These are phyloP conservation scores for Saccharum officinarum DNA, from an alignment of 176 grass and related monocot species.

Conservation along the genomic window DNA sequence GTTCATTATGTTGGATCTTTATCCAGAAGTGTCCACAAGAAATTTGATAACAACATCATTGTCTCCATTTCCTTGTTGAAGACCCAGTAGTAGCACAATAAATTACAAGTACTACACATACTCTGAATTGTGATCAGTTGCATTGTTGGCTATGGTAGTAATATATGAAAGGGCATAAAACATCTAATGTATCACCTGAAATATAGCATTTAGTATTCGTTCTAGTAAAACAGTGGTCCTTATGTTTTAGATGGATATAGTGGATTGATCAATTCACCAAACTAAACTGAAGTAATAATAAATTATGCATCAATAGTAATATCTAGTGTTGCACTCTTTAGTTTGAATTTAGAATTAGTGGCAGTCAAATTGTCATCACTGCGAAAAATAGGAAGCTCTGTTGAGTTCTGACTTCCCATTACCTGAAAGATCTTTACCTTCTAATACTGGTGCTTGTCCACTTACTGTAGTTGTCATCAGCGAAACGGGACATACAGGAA, in stretches of 20 bases:
- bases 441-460: slow-evolving; percentile 29
- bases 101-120: not conserved
- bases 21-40: not conserved
- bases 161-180: not conserved
- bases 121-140: slow-evolving; percentile 6
- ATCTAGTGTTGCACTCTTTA: not conserved
- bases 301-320: not conserved
- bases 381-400: not conserved
- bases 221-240: not conserved
- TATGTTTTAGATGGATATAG: slow-evolving; percentile 9
- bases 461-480: slow-evolving; percentile 80
- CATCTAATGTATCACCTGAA: not conserved
- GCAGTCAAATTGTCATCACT: slow-evolving; percentile 1
- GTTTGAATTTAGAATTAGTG: slow-evolving; percentile 5
- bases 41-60: slow-evolving; percentile 6
- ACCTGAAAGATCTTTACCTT: slow-evolving; percentile 25
- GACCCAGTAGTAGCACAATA: slow-evolving; percentile 3
- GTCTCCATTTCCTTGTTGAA: slow-evolving; percentile 11
- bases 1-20: slow-evolving; percentile 14
- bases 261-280: slow-evolving; percentile 1
- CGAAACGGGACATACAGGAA: slow-evolving; percentile 86
- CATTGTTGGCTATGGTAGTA: not conserved
- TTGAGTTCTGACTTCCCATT: slow-evolving; percentile 4
- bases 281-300: slow-evolving; percentile 28
- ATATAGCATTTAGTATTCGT: not conserved